phyloP scores from a whole-genome alignment of 805 yeast genomes.

The Candida schatavii region DNA sequence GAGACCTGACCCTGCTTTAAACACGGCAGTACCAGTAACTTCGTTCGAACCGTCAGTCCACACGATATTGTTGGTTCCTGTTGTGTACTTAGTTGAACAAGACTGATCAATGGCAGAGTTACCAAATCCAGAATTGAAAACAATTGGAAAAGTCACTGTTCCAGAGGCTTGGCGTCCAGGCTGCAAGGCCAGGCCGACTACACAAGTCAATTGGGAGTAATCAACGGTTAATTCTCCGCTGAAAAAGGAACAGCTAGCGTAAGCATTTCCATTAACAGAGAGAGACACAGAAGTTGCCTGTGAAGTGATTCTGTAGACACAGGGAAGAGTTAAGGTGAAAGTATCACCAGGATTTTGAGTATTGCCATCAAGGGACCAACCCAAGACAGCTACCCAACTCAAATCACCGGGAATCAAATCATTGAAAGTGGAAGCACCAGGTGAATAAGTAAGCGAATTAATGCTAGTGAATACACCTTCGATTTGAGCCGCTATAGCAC shows the following conservation, averaged over 20 bases:
- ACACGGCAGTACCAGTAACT: constrained; percentile 6
- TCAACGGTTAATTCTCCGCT: constrained; percentile 8
- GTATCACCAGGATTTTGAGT: constrained; percentile 18
- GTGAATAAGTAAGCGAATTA: constrained; percentile 10
- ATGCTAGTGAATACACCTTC: constrained; percentile 17
- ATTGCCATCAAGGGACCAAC: constrained; percentile 21
- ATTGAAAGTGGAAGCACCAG: constrained; percentile 5
- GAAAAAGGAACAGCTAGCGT: constrained; percentile 10
- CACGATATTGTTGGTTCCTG: constrained; percentile 11
- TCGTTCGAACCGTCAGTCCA: constrained; percentile 11
- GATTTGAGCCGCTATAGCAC: constrained; percentile 8
- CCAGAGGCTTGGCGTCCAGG: constrained; percentile 8
- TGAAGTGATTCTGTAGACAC: constrained; percentile 15
- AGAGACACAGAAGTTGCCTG: constrained; percentile 5
- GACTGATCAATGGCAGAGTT: constrained; percentile 6
- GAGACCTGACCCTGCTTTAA: constrained; percentile 3
- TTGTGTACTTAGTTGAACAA: constrained; percentile 7
- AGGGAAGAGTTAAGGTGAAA: constrained; percentile 14
- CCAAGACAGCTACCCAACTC: constrained; percentile 17
- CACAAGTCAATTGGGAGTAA: constrained; percentile 10
- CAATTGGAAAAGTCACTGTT: constrained; percentile 8
- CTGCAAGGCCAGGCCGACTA: constrained; percentile 6
- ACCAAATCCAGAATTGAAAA: constrained; percentile 12
- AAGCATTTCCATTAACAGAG: constrained; percentile 4
- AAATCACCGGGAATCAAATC: not conserved